phyloP scores from a whole-genome alignment of 805 yeast genomes.

The Hemisphaericaspora nanyangensis region DNA sequence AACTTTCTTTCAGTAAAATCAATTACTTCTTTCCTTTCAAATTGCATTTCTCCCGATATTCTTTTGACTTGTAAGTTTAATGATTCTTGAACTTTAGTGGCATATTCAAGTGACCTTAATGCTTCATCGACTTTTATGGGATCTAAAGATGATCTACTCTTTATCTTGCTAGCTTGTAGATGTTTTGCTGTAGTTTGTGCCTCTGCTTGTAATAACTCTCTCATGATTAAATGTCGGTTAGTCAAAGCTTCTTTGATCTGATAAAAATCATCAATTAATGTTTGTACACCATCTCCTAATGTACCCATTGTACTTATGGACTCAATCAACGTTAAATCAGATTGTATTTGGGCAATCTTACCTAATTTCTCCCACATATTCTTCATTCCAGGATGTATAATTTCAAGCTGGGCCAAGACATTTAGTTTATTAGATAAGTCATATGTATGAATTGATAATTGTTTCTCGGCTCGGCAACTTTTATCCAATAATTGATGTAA shows the following conservation, averaged over 20 bases:
- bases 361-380: conserved; percentile 76
- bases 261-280: conserved; percentile 70
- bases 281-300: conserved; percentile 68
- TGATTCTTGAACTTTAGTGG: conserved; percentile 71
- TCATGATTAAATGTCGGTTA: conserved; percentile 86
- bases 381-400: conserved; percentile 63
- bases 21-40: conserved; percentile 63
- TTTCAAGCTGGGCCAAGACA: conserved; percentile 40
- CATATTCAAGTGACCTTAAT: conserved; percentile 69
- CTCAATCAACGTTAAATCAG: conserved; percentile 72
- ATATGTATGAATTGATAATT: conserved; percentile 38
- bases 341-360: conserved; percentile 61
- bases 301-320: conserved; percentile 71
- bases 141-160: conserved; percentile 68
- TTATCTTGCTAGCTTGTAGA: conserved; percentile 65
- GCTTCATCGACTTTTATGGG: conserved; percentile 92
- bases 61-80: conserved; percentile 74
- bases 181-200: conserved; percentile 67
- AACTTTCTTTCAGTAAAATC: conserved; percentile 55
- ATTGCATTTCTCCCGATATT: conserved; percentile 79
- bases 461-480: conserved; percentile 55
- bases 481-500: conserved; percentile 51
- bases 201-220: conserved; percentile 81
- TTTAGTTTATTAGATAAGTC: conserved; percentile 46
- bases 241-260: conserved; percentile 90